Evolutionary conservation across 345 rosid genomes (phyloP).

Genomic region (Eucalyptus sp.): DNA sequence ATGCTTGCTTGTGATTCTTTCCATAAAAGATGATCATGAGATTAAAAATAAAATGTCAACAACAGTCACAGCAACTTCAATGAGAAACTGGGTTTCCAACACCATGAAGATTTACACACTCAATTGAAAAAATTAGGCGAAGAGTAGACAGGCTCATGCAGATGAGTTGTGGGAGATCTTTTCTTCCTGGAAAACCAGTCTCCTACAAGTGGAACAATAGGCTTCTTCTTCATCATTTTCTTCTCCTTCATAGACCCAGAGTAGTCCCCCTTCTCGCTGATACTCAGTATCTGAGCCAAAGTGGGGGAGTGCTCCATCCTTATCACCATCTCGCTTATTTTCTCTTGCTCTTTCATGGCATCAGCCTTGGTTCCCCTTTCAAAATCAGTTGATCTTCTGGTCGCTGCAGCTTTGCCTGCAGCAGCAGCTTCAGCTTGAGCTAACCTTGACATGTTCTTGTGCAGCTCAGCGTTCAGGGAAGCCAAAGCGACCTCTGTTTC

Average conservation of each 20-base stretch:
- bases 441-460: conserved; percentile 65
- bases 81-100: background rate
- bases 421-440: conserved; percentile 56
- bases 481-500: conserved; percentile 76
- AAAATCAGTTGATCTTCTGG: background rate
- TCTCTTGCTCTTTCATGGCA: conserved; percentile 17
- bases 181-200: conserved; percentile 54
- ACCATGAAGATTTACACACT: background rate
- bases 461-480: conserved; percentile 62
- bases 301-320: conserved; percentile 31
- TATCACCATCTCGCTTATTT: conserved; percentile 24
- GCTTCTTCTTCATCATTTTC: conserved; percentile 37
- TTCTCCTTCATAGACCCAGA: conserved; percentile 8
- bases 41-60: background rate
- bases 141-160: conserved; percentile 24
- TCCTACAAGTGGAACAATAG: conserved; percentile 66
- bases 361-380: conserved; percentile 5
- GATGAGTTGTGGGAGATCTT: background rate
- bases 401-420: background rate
- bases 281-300: conserved; percentile 55
- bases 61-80: background rate
- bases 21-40: background rate
- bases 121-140: conserved; percentile 19
- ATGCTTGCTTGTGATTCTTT: background rate
- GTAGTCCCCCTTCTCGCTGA: conserved; percentile 11